Evolutionary conservation across 176 grass and related monocot genomes (phyloP), one percentile per base, ranked within the genome.

Genomic region (Rhynchospora breviuscula): DNA sequence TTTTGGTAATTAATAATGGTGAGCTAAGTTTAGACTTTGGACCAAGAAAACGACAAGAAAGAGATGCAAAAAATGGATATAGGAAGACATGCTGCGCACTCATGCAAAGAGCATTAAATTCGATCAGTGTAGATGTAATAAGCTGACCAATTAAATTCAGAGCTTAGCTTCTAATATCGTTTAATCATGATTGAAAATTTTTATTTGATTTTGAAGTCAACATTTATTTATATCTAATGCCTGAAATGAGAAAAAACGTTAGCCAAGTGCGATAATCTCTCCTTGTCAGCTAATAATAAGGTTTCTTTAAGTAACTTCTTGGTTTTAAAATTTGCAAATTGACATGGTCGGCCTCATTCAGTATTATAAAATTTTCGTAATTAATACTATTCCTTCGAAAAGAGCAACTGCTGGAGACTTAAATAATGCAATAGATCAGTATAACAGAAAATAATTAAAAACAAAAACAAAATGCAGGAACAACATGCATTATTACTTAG

Each of bases 21-120:
- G 17, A 59, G 17, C 57, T 59, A 59, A 13, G 57, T 59, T 59
- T 59, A 59, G 57, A 59, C 57, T 59, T 59, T 59, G 35, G 35
- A 40, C 18, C 17, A 59, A 59, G 57, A 59, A 59, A 59, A 59
- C 17, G 57, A 19, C 18, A 59, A 59, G 17, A 59, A 19, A 35
- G 46, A 49, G 14, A 51, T 51, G 19, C 0, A 46, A 74, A n/a
- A 45, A 57, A 61, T 79, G 51, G 11, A 14, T 60, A 79, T 18
- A 80, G 23, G 79, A 82, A 62, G 79, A 82, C 79, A 82, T 82
- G 79, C 61, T 82, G 79, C 31, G 79, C 79, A 82, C 79, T 82
- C 79, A 82, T 82, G 61, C 61, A 82, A 67, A 64, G 61, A 82
- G 79, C 79, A 82, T 82, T 66, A 82, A 76, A 82, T 82, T 82